Base-by-base conservation (phyloP, 495 filamentous ascomycete species). In the Elasticomyces elasticus region DNA sequence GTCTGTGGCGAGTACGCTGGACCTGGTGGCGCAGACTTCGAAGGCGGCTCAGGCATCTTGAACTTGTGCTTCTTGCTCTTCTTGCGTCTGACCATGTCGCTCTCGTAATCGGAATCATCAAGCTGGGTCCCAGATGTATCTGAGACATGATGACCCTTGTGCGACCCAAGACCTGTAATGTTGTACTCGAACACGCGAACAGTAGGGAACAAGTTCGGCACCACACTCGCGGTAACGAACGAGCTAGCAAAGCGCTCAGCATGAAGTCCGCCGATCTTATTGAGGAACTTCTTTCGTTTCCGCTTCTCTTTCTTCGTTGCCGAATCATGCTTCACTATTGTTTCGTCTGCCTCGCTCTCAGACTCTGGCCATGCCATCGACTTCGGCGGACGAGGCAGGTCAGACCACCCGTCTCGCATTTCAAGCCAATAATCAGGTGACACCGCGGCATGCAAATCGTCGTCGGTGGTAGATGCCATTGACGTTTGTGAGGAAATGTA, bases 111-210 rank as follows among this genome's bases (percentile, higher is more conserved):
- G 13, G 52, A 13, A 3, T 4, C 4, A 1, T 15, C 23, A 5
- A 26, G 12, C 12, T 24, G 41, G 22, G 37, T n/a, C 5, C 15
- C 9, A 13, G 13, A 48, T 28, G 6, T 17, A 24, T 11, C 13
- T 10, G 13, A 1, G 25, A n/a, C 19, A 49, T 24, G 22, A 49
- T 49, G 20, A 15, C 26, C 7, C 41, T 47, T 7, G 15, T 20
- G 11, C 2, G 78, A 59, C 46, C 87, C 82, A 5, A 95, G 62
- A 0, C 87, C 89, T 0, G 86, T 86, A 52, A 86, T 86, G 62
- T 99, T 97, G 74, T 99, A 99, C 64, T 96, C 88, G 49, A 90
- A 72, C 22, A 97, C 78, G 2, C 92, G 77, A 30, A 97, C 65
- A 2, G 85, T 87, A 1, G 92, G 92, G 63, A 92, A 94, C 66